Base-by-base conservation (phyloP, 2,329 filamentous ascomycete species). In the Rosellinia necatrix region DNA sequence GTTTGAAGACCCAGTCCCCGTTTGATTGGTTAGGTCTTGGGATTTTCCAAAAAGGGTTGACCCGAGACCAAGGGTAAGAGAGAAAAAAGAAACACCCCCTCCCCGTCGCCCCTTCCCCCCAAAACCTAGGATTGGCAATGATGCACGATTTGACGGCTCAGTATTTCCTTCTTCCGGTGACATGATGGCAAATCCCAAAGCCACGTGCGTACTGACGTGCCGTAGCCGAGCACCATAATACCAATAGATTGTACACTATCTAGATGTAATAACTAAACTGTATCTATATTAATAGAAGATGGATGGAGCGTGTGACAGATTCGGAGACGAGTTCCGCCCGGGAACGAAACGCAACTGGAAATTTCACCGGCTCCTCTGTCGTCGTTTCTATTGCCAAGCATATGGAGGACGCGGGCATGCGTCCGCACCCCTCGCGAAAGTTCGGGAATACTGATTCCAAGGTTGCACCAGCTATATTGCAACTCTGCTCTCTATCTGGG, bases 111-210 rank as follows among this genome's bases (percentile, higher is more conserved):
- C 12, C 22, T 21, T 12, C n/a, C 41, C 30, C 19, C n/a, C 41
- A 7, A n/a, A n/a, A n/a, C 30, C 41, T 7, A 29, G n/a, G 27
- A 48, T 41, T 34, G 21, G 42, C 21, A 47, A 53, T 53, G 27
- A 48, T 48, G 32, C n/a, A 10, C 19, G 17, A 32, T 46, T 53
- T 34, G 49, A 34, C 35, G 25, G 30, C 6, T 35, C 19, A 48
- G 22, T 49, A 9, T 12, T 17, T 49, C 34, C 9, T 25, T 47
- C 25, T 47, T 21, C 46, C 46, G 24, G 30, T 29, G 32, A 29
- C 34, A 29, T 12, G 24, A 43, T 24, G 24, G 8, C 9, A 15
- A 27, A 32, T n/a, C n/a, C n/a, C n/a, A n/a, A n/a, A n/a, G n/a
- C n/a, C n/a, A n/a, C 24, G 13, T 43, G 3, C 12, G 12, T 6